These are phyloP conservation scores for Auriscalpium vulgare DNA, from an alignment of 768 basidiomycete genomes.

Conservation along the genomic window DNA sequence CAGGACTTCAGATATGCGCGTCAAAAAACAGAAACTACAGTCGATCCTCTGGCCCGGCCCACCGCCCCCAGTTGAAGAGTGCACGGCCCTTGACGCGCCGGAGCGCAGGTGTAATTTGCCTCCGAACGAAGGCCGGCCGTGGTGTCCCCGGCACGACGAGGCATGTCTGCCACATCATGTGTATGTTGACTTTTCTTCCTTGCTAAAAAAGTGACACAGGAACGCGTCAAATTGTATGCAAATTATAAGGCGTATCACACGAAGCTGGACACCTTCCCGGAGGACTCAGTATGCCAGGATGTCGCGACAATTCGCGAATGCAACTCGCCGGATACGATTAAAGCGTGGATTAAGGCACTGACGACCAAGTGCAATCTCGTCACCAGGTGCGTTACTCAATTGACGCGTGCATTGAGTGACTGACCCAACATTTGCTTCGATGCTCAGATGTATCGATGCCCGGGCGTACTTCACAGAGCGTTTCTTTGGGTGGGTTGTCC, in stretches of 20 bases:
- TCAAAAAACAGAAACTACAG: too few species aligned
- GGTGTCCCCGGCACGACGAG: neutral
- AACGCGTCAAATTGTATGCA: neutral
- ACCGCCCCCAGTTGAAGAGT: neutral
- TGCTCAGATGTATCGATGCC: conserved; percentile 29
- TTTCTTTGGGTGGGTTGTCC: conserved; percentile 30
- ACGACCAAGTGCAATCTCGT: neutral
- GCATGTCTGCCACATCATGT: neutral
- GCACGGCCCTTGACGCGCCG: neutral
- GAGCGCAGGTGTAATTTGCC: neutral
- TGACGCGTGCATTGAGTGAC: neutral
- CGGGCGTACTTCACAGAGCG: conserved; percentile 31
- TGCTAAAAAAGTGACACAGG: neutral
- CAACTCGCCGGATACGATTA: conserved; percentile 16
- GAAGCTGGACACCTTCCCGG: neutral
- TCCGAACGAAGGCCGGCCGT: neutral
- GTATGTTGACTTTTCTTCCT: neutral
- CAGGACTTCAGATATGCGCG: neutral
- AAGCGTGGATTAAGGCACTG: neutral
- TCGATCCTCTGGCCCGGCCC: neutral
- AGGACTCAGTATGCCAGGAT: neutral
- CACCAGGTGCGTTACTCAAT: neutral
- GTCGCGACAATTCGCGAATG: neutral
- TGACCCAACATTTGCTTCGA: neutral
- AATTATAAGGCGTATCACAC: neutral